phyloP scores from a whole-genome alignment of 805 yeast species.

The Blastobotrys americana region DNA sequence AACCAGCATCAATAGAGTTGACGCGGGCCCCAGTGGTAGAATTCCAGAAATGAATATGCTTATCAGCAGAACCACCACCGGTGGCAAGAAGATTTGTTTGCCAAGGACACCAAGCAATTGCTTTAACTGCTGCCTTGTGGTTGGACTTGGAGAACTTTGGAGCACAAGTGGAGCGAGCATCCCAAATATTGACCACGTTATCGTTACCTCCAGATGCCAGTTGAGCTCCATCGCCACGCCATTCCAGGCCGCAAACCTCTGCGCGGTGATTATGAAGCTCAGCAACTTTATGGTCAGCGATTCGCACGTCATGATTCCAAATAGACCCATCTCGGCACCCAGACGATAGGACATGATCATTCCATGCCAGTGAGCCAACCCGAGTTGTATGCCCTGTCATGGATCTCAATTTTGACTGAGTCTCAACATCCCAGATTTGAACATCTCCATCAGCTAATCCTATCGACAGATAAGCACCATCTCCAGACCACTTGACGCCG shows the following conservation, averaged over 20 bases:
- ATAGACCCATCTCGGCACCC: constrained; percentile 84
- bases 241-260: constrained; percentile 87
- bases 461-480: constrained; percentile 76
- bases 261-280: constrained; percentile 64
- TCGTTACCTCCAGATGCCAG: constrained; percentile 93
- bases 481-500: constrained; percentile 85
- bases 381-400: constrained; percentile 70
- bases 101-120: constrained; percentile 90
- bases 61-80: constrained; percentile 93
- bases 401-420: constrained; percentile 64
- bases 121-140: constrained; percentile 94
- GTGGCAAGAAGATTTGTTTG: constrained; percentile 79
- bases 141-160: constrained; percentile 72
- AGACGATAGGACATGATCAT: constrained; percentile 68
- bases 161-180: constrained; percentile 51
- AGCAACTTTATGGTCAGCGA: constrained; percentile 64
- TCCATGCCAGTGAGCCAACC: constrained; percentile 81
- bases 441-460: constrained; percentile 78
- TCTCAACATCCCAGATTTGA: constrained; percentile 91
- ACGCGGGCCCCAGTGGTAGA: constrained; percentile 81
- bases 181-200: constrained; percentile 90
- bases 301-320: constrained; percentile 82
- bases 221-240: constrained; percentile 76
- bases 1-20: constrained; percentile 81
- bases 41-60: constrained; percentile 90